Percentiles rank a stretch among this genome's conserved stretches.
Evolutionary conservation across 441 rosid species (phyloP).

Genomic region (Eruca vesicaria): DNA sequence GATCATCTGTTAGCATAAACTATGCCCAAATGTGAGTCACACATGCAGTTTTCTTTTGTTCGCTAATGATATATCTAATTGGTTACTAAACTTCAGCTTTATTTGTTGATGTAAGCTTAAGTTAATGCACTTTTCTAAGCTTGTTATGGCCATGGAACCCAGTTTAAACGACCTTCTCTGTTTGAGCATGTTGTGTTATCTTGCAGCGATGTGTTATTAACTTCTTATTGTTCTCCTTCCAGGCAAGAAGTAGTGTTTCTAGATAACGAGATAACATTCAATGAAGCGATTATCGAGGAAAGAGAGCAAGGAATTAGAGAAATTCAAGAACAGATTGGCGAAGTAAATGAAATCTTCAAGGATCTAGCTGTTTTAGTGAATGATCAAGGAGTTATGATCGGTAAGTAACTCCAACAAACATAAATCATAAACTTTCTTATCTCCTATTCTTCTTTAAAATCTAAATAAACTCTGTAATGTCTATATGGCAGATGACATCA

Average conservation of each 20-base stretch:
- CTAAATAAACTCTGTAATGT: not conserved
- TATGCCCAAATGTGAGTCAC: not conserved
- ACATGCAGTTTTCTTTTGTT: not conserved
- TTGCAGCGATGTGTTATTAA: not conserved
- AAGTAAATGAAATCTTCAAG: slow-evolving; percentile 67
- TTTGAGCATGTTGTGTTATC: not conserved
- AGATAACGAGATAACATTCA: slow-evolving; percentile 64
- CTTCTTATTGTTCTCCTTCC: slow-evolving; percentile 3
- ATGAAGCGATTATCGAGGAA: slow-evolving; percentile 69
- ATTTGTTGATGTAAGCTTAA: not conserved
- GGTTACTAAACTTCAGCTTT: not conserved
- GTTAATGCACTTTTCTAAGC: not conserved
- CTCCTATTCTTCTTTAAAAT: not conserved
- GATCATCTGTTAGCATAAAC: not conserved
- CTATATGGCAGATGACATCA: slow-evolving; percentile 51
- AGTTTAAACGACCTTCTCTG: not conserved
- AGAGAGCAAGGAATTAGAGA: slow-evolving; percentile 70
- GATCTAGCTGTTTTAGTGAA: slow-evolving; percentile 57
- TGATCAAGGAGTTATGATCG: slow-evolving; percentile 59
- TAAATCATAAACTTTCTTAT: too few relatives aligned
- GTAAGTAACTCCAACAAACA: slow-evolving; percentile 32
- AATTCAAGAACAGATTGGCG: slow-evolving; percentile 58
- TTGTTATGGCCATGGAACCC: slow-evolving; percentile 1
- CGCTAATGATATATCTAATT: not conserved
- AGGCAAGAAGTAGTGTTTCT: slow-evolving; percentile 52